Conservation (phyloP, 78 protist species). For the slime mould (Dictyostelium discoideum) region DNA sequence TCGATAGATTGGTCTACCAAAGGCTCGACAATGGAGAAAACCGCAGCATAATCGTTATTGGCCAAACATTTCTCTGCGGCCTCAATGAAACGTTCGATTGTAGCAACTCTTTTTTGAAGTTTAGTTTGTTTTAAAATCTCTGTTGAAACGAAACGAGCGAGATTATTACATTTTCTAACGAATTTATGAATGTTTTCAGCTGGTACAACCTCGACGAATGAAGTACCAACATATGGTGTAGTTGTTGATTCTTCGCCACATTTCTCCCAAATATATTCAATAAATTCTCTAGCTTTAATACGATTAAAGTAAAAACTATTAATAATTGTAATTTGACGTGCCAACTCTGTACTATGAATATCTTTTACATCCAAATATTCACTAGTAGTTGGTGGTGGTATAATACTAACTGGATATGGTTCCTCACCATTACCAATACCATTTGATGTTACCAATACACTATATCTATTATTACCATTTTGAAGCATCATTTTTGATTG, state of each 20-base stretch:
- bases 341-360: slow-evolving; percentile 36
- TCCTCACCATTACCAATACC: slow-evolving; percentile 7
- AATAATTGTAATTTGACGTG: slow-evolving; percentile 59
- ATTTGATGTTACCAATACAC: not conserved
- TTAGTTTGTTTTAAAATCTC: slow-evolving; percentile 41
- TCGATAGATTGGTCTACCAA: slow-evolving; percentile 1
- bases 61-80: slow-evolving; percentile 52
- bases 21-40: slow-evolving; percentile 32
- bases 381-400: slow-evolving; percentile 31
- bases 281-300: slow-evolving; percentile 34
- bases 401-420: slow-evolving; percentile 46
- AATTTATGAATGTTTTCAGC: slow-evolving; percentile 44
- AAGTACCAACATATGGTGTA: slow-evolving; percentile 22
- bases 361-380: slow-evolving; percentile 68
- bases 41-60: slow-evolving; percentile 24
- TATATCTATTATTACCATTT: not conserved
- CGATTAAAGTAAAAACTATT: slow-evolving; percentile 14
- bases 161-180: slow-evolving; percentile 25
- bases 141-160: slow-evolving; percentile 7
- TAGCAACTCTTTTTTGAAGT: slow-evolving; percentile 8
- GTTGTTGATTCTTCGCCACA: slow-evolving; percentile 15
- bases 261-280: slow-evolving; percentile 57
- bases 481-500: not conserved
- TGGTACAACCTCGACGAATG: not conserved
- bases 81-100: slow-evolving; percentile 61